Evolutionary conservation across 108 stramenopile genomes (phyloP), one percentile per base, ranked within the genome.

Genomic region (Pseudonitzschia multistriata): DNA sequence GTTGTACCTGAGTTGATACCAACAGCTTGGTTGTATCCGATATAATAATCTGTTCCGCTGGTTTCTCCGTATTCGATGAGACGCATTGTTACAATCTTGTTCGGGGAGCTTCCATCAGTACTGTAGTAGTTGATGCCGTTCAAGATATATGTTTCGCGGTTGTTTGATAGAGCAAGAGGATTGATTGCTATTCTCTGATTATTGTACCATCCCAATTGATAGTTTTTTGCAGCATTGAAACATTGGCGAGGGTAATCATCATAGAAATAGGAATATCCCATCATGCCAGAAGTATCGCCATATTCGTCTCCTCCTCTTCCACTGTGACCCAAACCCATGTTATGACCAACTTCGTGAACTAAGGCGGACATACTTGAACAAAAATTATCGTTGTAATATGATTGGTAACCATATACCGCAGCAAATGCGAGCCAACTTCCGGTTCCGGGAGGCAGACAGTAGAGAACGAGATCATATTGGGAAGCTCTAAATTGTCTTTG

Each of bases 281-380:
- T 83, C 68, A 74, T 79, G 8, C 84, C 82, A 11, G 70, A 64
- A 40, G 66, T 66, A 68, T 87, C 86, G 28, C 57, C 82, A 73
- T 87, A 87, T 49, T 67, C 64, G 24, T 49, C 68, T 28, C 81
- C 42, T 15, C 40, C 40, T 17, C 25, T 64, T 14, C 39, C 39
- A 10, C 39, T 45, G 34, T 45, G 63, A 3, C 5, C 70, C 19
- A 77, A 56, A 27, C 25, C 29, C 34, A 50, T 8, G 17, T 55
- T 66, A 6, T 66, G 64, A 13, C 53, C 83, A 47, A 90, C 39
- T 72, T 91, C 90, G 61, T 91, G 90, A 69, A 91, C 74, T 49
- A 81, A 80, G 36, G 59, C 60, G 0, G 75, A 74, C 3, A 79
- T 34, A 42, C 72, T 80, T 29, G 52, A 68, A 60, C 89, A 90